phyloP scores from a whole-genome alignment of 2,329 filamentous ascomycete genomes.

The Colletotrichum gigasporum region DNA sequence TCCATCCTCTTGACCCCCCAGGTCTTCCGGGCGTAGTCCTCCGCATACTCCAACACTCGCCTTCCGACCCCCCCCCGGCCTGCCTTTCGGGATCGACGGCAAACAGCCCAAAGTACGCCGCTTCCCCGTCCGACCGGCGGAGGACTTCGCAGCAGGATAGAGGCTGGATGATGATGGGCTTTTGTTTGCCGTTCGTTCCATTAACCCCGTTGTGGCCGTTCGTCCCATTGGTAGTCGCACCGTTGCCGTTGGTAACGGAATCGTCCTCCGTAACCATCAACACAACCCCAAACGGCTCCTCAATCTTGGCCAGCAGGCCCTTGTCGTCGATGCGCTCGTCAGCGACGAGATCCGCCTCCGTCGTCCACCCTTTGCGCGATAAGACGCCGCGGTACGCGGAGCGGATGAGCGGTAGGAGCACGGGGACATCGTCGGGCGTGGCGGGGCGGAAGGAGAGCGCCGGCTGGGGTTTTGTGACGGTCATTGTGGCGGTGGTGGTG shows the following conservation, averaged over 20 bases:
- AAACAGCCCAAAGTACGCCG: constrained; percentile 56
- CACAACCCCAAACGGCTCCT: constrained; percentile 44
- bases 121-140: neutral
- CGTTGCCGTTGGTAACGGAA: neutral
- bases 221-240: neutral
- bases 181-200: too few species aligned
- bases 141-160: constrained; percentile 56
- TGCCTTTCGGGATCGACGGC: constrained; percentile 55
- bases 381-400: constrained; percentile 55
- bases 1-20: constrained; percentile 49
- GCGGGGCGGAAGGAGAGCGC: constrained; percentile 46
- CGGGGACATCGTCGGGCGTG: constrained; percentile 40
- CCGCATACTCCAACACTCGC: constrained; percentile 50
- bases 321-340: constrained; percentile 53
- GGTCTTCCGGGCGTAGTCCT: constrained; percentile 44
- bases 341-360: constrained; percentile 53
- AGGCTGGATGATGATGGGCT: constrained; percentile 29
- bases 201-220: too few species aligned
- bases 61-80: constrained; percentile 52
- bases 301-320: constrained; percentile 50
- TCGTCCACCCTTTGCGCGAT: constrained; percentile 55
- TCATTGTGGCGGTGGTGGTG: too few species aligned
- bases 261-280: constrained; percentile 45
- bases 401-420: constrained; percentile 49
- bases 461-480: neutral